A percentile compares a stretch with the other conserved stretches of the same genome.
Conservation (phyloP, 768 basidiomycete species). For the Hericium rajendrae region DNA sequence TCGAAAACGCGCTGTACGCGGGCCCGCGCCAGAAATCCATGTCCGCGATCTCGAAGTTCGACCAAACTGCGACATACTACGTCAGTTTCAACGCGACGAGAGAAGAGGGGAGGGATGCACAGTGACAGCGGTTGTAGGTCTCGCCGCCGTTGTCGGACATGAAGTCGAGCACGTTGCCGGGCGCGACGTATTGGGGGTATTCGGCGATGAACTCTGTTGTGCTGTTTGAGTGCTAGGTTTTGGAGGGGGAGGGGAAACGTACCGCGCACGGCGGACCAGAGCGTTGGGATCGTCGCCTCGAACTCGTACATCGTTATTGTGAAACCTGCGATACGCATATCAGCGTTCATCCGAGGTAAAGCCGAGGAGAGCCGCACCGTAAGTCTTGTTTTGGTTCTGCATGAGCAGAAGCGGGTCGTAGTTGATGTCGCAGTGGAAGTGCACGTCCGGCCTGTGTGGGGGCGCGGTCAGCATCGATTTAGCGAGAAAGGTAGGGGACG, state of each 20-base stretch:
- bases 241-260: conserved; percentile 21
- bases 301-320: conserved; percentile 59
- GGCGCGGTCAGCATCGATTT: not conserved
- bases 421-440: conserved; percentile 64
- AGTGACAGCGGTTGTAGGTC: conserved; percentile 57
- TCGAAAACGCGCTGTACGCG: conserved; percentile 81
- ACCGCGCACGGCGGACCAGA: conserved; percentile 55
- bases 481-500: conserved; percentile 3
- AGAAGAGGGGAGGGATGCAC: conserved; percentile 25
- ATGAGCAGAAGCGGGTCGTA: conserved; percentile 54
- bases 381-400: conserved; percentile 42
- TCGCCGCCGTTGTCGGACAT: conserved; percentile 58
- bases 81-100: not conserved
- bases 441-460: conserved; percentile 49
- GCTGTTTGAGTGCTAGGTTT: too few relatives aligned
- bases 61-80: conserved; percentile 36
- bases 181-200: conserved; percentile 45
- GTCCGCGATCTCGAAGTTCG: conserved; percentile 73
- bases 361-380: too few relatives aligned
- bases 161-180: conserved; percentile 53
- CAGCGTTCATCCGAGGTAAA: too few relatives aligned
- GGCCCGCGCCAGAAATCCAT: conserved; percentile 84
- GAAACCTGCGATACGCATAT: conserved; percentile 42
- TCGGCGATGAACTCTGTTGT: conserved; percentile 41
- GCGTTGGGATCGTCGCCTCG: conserved; percentile 49